These are phyloP conservation scores for Neolentinus lepideus DNA, from an alignment of 1,284 basidiomycete species.

Conservation along the genomic window DNA sequence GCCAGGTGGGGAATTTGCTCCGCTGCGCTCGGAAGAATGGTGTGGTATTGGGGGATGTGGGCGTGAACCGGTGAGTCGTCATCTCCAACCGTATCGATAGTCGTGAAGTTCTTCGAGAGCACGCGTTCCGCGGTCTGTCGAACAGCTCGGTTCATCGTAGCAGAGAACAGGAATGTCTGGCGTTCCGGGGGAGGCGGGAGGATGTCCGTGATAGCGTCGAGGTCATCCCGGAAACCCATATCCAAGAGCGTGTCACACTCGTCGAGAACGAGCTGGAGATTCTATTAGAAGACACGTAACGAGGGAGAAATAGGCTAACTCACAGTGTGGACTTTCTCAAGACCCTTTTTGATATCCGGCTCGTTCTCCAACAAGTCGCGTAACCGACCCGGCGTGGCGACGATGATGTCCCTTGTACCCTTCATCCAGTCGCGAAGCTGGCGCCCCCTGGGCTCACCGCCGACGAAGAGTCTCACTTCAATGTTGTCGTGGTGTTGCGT, in stretches of 20 bases:
- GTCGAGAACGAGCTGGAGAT: slow-evolving; percentile 77
- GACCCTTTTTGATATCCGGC: slow-evolving; percentile 43
- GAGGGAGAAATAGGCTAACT: slow-evolving; percentile 17
- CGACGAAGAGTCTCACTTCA: slow-evolving; percentile 75
- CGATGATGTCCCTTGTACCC: slow-evolving; percentile 78
- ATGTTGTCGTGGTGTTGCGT: slow-evolving; percentile 59
- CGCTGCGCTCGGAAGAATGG: slow-evolving; percentile 57
- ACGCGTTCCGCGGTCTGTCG: slow-evolving; percentile 51
- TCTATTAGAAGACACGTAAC: slow-evolving; percentile 8
- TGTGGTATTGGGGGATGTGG: slow-evolving; percentile 83
- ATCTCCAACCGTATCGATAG: slow-evolving; percentile 54
- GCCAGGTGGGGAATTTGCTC: slow-evolving; percentile 80
- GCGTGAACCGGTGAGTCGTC: slow-evolving; percentile 60
- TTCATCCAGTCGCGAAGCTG: slow-evolving; percentile 68
- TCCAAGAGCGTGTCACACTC: slow-evolving; percentile 95
- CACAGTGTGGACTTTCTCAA: slow-evolving; percentile 57
- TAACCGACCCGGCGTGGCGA: slow-evolving; percentile 89
- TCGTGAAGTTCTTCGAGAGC: slow-evolving; percentile 48
- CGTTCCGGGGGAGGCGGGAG: slow-evolving; percentile 67
- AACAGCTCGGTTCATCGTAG: slow-evolving; percentile 65
- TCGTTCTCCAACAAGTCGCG: slow-evolving; percentile 72
- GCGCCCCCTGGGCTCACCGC: slow-evolving; percentile 61
- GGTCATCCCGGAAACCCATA: slow-evolving; percentile 93
- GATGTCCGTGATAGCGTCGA: slow-evolving; percentile 66
- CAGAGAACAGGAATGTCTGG: slow-evolving; percentile 95